These are phyloP conservation scores for Bacterosira constricta DNA, from an alignment of 108 stramenopile genomes.

Conservation along the genomic window DNA sequence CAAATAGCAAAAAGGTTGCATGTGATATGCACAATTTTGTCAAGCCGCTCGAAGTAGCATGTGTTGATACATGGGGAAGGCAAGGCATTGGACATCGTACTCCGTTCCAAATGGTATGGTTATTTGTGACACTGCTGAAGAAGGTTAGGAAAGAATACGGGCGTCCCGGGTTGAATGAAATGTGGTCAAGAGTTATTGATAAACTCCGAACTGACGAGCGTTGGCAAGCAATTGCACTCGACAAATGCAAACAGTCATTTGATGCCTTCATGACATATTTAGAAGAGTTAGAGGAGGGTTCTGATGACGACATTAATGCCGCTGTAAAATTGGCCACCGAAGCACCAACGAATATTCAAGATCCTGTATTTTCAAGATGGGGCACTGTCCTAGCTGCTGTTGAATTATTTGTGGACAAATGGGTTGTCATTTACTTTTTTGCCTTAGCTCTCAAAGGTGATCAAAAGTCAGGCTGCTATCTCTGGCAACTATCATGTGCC, in stretches of 20 bases:
- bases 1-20: not conserved
- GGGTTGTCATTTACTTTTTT: not conserved
- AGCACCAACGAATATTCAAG: not conserved
- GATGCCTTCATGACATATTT: not conserved
- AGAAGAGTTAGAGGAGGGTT: not conserved
- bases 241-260: not conserved
- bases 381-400: not conserved
- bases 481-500: no score
- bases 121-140: not conserved
- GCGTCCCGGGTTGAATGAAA: not conserved
- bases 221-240: not conserved
- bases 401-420: not conserved
- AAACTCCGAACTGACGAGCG: not conserved
- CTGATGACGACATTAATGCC: not conserved
- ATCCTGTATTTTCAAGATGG: not conserved
- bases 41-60: not conserved
- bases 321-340: not conserved
- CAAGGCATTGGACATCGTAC: constrained; percentile 1
- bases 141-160: not conserved
- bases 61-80: not conserved
- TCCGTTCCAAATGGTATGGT: not conserved
- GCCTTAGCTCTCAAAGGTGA: no score
- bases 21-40: not conserved
- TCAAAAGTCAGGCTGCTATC: no score
- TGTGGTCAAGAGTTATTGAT: not conserved